Percentiles rank a stretch among this genome's conserved stretches.
Evolutionary conservation across 2,329 filamentous ascomycete genomes (phyloP).

Genomic region (Botrytis galanthina): DNA sequence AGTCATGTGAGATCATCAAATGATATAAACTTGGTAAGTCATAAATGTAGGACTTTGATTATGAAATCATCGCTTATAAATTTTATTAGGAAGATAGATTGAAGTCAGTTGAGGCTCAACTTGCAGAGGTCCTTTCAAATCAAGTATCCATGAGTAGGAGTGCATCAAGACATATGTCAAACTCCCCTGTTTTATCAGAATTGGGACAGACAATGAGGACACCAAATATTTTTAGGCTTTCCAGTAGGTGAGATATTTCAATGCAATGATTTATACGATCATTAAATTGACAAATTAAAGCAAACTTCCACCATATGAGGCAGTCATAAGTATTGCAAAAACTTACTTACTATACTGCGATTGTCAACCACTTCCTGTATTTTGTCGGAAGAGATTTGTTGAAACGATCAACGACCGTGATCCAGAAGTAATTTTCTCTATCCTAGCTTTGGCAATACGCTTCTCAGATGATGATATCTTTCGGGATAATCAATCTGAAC

Average conservation of each 20-base stretch:
- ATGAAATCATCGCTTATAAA: neutral
- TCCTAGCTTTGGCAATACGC: conserved; percentile 44
- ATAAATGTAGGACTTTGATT: neutral
- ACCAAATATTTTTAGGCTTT: conserved; percentile 12
- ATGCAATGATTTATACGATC: neutral
- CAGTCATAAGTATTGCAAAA: conserved; percentile 42
- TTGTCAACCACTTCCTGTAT: conserved; percentile 50
- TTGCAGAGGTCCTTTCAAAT: conserved; percentile 34
- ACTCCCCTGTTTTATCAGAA: conserved; percentile 11
- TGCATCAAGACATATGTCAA: conserved; percentile 18
- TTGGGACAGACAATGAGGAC: conserved; percentile 4
- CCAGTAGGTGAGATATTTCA: conserved; percentile 22
- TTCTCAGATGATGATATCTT: conserved; percentile 41
- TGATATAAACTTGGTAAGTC: conserved; percentile 16
- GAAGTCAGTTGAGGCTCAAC: conserved; percentile 33
- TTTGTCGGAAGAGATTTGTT: conserved; percentile 44
- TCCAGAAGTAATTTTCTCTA: conserved; percentile 39
- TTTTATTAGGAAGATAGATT: conserved; percentile 34
- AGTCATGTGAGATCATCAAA: neutral
- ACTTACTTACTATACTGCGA: conserved; percentile 49
- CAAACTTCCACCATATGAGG: conserved; percentile 42
- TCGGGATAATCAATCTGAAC: conserved; percentile 28
- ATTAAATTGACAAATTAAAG: conserved; percentile 21
- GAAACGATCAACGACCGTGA: conserved; percentile 41
- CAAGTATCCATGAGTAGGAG: conserved; percentile 24